Evolutionary conservation across 352 stramenopile species (phyloP).

Genomic region (Aphanomyces euteiches): DNA sequence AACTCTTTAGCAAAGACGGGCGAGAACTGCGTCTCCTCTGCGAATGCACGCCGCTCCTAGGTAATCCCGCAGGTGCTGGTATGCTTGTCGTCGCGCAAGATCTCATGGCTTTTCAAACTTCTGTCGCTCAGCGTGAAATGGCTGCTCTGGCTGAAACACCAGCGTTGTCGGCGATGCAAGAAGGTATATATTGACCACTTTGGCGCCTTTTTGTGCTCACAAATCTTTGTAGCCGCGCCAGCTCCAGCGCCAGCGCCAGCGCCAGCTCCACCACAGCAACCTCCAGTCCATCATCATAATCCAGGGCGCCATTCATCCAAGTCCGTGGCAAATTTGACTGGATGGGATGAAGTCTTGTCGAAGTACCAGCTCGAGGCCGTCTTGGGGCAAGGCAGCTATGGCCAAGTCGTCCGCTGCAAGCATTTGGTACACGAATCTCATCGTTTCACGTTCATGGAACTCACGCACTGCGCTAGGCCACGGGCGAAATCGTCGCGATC

Average conservation of each 20-base stretch:
- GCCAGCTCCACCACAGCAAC: not conserved
- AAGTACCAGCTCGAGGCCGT: constrained; percentile 85
- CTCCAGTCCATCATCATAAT: not conserved
- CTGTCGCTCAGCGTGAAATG: constrained; percentile 22
- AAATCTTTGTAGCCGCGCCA: not conserved
- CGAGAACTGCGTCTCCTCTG: constrained; percentile 60
- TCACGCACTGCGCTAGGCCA: constrained; percentile 35
- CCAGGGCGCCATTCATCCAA: not conserved
- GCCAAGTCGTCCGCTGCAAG: constrained; percentile 83
- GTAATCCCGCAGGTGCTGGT: constrained; percentile 65
- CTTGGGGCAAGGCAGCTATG: constrained; percentile 79
- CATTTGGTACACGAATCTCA: constrained; percentile 41
- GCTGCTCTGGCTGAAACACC: constrained; percentile 22
- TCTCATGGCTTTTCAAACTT: constrained; percentile 34
- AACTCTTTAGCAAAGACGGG: constrained; percentile 59
- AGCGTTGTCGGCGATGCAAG: constrained; percentile 14
- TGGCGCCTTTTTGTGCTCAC: not conserved
- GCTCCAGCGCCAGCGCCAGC: not conserved
- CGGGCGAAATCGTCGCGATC: constrained; percentile 83
- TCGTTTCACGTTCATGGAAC: constrained; percentile 1
- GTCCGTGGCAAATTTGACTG: constrained; percentile 61
- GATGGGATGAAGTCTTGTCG: constrained; percentile 75
- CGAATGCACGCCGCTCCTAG: constrained; percentile 65
- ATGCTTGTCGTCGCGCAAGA: constrained; percentile 82
- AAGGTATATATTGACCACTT: not conserved